Percentiles rank a stretch among this genome's conserved stretches.
Conservation (phyloP, 2,329 filamentous ascomycete species). For the Aspergillus floridensis region DNA sequence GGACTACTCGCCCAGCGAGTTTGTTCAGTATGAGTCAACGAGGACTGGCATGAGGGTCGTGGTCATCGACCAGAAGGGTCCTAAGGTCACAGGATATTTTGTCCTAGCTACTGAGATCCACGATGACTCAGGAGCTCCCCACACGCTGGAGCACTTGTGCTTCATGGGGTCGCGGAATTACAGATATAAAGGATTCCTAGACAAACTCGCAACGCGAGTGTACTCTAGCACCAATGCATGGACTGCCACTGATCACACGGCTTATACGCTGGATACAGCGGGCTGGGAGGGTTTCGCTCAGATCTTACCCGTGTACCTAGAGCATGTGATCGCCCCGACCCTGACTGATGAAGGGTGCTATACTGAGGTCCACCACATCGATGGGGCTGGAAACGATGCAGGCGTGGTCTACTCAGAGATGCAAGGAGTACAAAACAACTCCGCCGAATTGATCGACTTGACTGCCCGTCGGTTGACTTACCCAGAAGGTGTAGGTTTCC, state of each 20-base stretch:
- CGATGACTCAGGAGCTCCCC: constrained; percentile 90
- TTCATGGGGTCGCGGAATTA: constrained; percentile 94
- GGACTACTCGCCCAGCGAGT: constrained; percentile 82
- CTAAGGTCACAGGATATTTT: constrained; percentile 95
- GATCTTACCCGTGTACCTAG: constrained; percentile 90
- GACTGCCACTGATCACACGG: constrained; percentile 95
- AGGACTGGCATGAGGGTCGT: constrained; percentile 93
- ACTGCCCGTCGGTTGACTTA: constrained; percentile 77
- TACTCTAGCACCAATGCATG: constrained; percentile 96
- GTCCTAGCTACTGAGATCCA: constrained; percentile 94
- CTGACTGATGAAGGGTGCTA: constrained; percentile 90
- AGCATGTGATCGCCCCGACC: constrained; percentile 88
- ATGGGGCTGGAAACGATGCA: constrained; percentile 90
- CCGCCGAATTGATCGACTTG: constrained; percentile 82
- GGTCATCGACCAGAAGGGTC: constrained; percentile 86
- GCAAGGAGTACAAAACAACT: constrained; percentile 88
- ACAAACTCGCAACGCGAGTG: constrained; percentile 87
- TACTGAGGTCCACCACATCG: constrained; percentile 94
- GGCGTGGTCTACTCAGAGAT: constrained; percentile 98
- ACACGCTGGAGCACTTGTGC: constrained; percentile 77
- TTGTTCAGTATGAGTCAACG: constrained; percentile 95
- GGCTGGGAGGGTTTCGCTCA: constrained; percentile 97
- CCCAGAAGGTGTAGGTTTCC: constrained; percentile 84
- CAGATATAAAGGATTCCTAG: constrained; percentile 89
- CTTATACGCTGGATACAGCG: constrained; percentile 90